These are phyloP conservation scores for Rugonectria rugulosa DNA, from an alignment of 2,329 filamentous ascomycete genomes.

Conservation along the genomic window DNA sequence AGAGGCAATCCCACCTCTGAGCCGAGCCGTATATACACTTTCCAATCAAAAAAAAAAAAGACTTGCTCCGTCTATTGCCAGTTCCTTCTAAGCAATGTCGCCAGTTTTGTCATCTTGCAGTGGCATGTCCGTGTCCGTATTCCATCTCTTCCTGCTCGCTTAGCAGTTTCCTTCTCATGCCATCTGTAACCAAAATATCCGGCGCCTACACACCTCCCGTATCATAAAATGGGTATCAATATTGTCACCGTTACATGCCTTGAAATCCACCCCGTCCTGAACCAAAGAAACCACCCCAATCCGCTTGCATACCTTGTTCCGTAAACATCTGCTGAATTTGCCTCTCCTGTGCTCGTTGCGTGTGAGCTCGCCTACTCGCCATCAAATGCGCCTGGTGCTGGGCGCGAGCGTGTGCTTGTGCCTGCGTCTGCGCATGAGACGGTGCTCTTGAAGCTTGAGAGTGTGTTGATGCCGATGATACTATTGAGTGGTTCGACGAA, in stretches of 20 bases:
- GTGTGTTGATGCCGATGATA: conserved; percentile 22
- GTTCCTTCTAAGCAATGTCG: conserved; percentile 23
- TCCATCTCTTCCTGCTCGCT: neutral
- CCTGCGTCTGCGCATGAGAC: conserved; percentile 38
- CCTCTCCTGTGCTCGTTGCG: conserved; percentile 45
- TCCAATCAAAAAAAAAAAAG: conserved; percentile 14
- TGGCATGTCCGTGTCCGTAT: conserved; percentile 10
- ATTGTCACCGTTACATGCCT: conserved; percentile 49
- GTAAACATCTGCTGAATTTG: conserved; percentile 61
- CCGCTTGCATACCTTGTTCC: conserved; percentile 53
- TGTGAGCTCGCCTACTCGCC: conserved; percentile 34
- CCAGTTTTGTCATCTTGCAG: conserved; percentile 17
- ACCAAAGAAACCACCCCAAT: conserved; percentile 58
- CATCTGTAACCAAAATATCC: conserved; percentile 31
- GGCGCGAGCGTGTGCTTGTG: conserved; percentile 32
- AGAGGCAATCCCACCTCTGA: conserved; percentile 18
- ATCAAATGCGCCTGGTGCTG: conserved; percentile 37
- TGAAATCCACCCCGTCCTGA: conserved; percentile 53
- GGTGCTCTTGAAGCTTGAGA: conserved; percentile 30
- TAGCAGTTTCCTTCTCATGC: neutral
- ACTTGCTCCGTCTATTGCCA: conserved; percentile 25
- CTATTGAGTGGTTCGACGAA: conserved; percentile 27
- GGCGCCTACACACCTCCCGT: conserved; percentile 37
- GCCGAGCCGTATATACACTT: conserved; percentile 19
- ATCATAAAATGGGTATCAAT: conserved; percentile 51